Base-by-base conservation (phyloP, 805 yeast genomes). In the Candida nemodendra region DNA sequence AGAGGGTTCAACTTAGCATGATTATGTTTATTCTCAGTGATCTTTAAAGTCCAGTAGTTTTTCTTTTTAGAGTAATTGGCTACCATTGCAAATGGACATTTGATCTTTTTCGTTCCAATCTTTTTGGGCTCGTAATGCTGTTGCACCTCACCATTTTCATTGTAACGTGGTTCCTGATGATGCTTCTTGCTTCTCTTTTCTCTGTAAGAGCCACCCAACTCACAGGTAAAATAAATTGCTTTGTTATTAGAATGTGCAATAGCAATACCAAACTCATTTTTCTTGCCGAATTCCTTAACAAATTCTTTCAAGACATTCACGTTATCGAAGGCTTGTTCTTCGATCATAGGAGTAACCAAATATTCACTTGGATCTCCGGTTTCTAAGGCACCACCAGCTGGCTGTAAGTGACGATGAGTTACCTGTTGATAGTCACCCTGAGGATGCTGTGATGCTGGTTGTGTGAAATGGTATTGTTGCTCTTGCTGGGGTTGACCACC, bases 41-140 rank as follows among this genome's bases (percentile, higher is more conserved):
- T 73, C 38, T 69, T 68, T 32, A 76, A 59, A 15, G 74, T 70
- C 81, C 81, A 76, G 27, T 63, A 66, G 37, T 68, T 67, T 36
- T 66, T 69, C 32, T 68, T 64, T 49, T 75, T 76, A 19, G 75
- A 71, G 51, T 57, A 74, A 49, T 68, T 66, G 19, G 81, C 80
- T 28, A 78, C 74, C 76, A 76, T 74, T n/a, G 78, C 64, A 54
- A 74, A 76, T 17, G 79, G 80, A 56, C 81, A 76, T 47, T 68
- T 69, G 41, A 74, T 68, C 51, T 75, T 75, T 50, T 75, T 75
- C 9, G 79, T 69, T 3, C 62, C 64, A 31, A 56, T 49, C 30
- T 51, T 55, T 42, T 60, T 60, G 6, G 48, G 30, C 18, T 40
- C 47, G 18, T 32, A 42, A 22, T 29, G 36, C 13, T 30, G 50